These are phyloP conservation scores for Erodium chrysanthum DNA, from an alignment of 441 rosid species.

Conservation along the genomic window DNA sequence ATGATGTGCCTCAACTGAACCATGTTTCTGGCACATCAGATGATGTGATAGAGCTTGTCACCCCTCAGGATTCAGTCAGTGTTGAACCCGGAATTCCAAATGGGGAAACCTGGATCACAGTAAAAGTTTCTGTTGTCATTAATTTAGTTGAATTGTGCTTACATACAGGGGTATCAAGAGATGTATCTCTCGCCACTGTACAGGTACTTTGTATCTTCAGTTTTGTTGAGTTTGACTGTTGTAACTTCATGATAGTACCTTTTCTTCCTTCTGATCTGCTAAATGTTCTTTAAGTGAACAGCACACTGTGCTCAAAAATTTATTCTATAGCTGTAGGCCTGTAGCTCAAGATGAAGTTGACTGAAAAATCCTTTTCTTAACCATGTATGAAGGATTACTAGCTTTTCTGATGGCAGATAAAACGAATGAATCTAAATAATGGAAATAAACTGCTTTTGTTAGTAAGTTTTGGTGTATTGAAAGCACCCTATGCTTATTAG, in stretches of 20 bases:
- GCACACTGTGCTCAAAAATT: background rate
- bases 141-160: slow-evolving; percentile 72
- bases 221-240: slow-evolving; percentile 6
- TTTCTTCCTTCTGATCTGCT: background rate
- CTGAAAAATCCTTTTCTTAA: slow-evolving; percentile 1
- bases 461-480: background rate
- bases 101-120: slow-evolving; percentile 48
- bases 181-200: slow-evolving; percentile 70
- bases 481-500: background rate
- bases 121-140: slow-evolving; percentile 64
- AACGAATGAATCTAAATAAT: background rate
- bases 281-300: background rate
- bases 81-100: slow-evolving; percentile 28
- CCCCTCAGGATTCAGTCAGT: slow-evolving; percentile 30
- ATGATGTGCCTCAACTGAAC: slow-evolving; percentile 47
- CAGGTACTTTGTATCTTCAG: slow-evolving; percentile 39
- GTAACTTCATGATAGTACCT: background rate
- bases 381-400: background rate
- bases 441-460: slow-evolving; percentile 5
- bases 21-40: slow-evolving; percentile 33
- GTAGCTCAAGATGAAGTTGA: slow-evolving; percentile 5
- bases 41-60: slow-evolving; percentile 34
- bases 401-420: background rate
- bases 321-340: slow-evolving; percentile 1
- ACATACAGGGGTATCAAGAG: slow-evolving; percentile 60